Evolutionary conservation across 805 yeast species (phyloP), one percentile per base, ranked within the genome.

Genomic region (Myxozyma neotropica): DNA sequence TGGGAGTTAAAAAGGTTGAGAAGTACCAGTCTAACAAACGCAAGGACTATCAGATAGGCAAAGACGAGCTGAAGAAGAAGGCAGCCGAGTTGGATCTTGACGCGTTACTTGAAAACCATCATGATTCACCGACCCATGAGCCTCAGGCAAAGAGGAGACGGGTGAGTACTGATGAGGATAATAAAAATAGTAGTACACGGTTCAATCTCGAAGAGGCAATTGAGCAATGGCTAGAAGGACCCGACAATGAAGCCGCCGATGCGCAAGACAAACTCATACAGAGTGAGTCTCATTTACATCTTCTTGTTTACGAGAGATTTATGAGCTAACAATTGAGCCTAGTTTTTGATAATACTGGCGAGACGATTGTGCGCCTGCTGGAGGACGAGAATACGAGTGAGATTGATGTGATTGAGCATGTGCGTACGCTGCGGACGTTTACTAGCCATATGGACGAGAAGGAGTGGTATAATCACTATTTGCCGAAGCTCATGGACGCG

Each of bases 21-120:
- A 60, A 59, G 24, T 50, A 43, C 40, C 51, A 53, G 47, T 51
- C 63, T 13, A 50, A 44, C 36, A 62, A 62, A 48, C 49, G 57
- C 13, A 61, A 53, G 36, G 45, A 56, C 31, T 29, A 39, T 10
- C 43, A 13, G 12, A 42, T 35, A 31, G 53, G 49, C 10, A 48
- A 50, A 44, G 49, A 40, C 36, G 57, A 56, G 43, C 24, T 46
- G 39, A 17, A 24, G 46, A 27, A 21, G 40, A 19, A 13, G 26
- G 40, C 47, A 27, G 45, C 43, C 27, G 36, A 29, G 45, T 8
- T 52, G 26, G 46, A 55, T 36, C 39, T 59, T 21, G 59, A 55
- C 23, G 59, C 49, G 40, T 45, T 59, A 27, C 33, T 59, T 36
- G 58, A 38, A 35, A 15, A 26, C 8, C 35, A 45, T n/a, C 23